Evolutionary conservation across 2,329 filamentous ascomycete species (phyloP).

Genomic region (Fusarium armeniacum): DNA sequence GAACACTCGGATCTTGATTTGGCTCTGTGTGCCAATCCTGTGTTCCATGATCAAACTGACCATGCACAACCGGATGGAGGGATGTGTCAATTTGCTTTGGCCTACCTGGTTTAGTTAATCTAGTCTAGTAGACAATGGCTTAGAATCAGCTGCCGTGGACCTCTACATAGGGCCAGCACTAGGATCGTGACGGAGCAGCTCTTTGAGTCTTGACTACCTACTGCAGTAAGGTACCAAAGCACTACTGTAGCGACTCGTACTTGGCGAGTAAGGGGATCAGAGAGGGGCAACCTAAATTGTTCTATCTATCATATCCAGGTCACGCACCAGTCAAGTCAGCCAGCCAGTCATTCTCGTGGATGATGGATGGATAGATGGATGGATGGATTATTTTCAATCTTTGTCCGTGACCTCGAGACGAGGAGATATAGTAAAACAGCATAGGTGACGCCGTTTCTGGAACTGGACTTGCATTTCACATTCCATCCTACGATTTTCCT

Average conservation of each 20-base stretch:
- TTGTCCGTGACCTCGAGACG: constrained; percentile 33
- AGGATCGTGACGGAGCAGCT: constrained; percentile 51
- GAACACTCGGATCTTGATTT: constrained; percentile 14
- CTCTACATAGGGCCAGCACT: constrained; percentile 40
- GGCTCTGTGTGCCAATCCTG: constrained; percentile 9
- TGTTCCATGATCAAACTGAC: constrained; percentile 24
- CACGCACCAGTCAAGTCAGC: constrained; percentile 44
- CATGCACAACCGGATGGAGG: constrained; percentile 24
- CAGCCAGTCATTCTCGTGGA: constrained; percentile 39
- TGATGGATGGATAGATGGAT: constrained; percentile 13
- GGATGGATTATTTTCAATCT: constrained; percentile 13
- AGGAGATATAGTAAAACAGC: constrained; percentile 15
- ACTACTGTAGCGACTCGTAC: constrained; percentile 25
- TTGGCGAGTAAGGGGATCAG: constrained; percentile 32
- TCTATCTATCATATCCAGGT: constrained; percentile 34
- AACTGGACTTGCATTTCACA: constrained; percentile 43
- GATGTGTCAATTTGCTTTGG: constrained; percentile 39
- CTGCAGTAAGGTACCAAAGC: background rate
- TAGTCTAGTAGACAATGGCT: background rate
- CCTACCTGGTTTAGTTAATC: constrained; percentile 14
- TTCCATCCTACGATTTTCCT: constrained; percentile 32
- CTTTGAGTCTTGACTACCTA: constrained; percentile 48
- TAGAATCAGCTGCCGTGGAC: constrained; percentile 1
- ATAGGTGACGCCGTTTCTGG: constrained; percentile 42
- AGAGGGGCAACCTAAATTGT: constrained; percentile 26